These are phyloP conservation scores for Albatrellus ellisii DNA, from an alignment of 768 basidiomycete species.

Conservation along the genomic window DNA sequence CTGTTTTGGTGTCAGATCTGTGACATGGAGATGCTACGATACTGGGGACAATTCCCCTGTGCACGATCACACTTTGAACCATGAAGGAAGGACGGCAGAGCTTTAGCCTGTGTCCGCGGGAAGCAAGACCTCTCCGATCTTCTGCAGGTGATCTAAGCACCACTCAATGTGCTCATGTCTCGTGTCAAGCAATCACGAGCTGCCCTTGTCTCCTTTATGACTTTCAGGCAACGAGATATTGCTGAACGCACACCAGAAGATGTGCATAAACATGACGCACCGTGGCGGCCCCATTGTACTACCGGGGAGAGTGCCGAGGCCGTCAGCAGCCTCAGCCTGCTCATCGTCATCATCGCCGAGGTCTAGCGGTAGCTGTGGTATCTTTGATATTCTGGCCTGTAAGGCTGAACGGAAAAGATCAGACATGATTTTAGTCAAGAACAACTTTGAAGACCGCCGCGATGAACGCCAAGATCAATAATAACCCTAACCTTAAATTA, in stretches of 20 bases:
- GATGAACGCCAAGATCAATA: not conserved
- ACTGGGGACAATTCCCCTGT: conserved; percentile 4
- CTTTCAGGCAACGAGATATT: too few relatives aligned
- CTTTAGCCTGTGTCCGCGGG: too few relatives aligned
- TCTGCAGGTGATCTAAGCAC: not conserved
- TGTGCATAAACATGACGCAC: conserved; percentile 24
- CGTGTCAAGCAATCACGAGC: too few relatives aligned
- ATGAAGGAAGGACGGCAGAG: too few relatives aligned
- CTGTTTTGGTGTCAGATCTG: conserved; percentile 11
- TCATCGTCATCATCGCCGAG: conserved; percentile 30
- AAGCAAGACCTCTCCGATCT: too few relatives aligned
- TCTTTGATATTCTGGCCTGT: conserved; percentile 56
- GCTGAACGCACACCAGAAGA: too few relatives aligned
- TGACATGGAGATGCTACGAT: conserved; percentile 5
- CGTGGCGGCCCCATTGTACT: conserved; percentile 50
- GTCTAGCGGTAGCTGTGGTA: conserved; percentile 36
- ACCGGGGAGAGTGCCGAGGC: conserved; percentile 46
- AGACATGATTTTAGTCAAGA: conserved; percentile 33
- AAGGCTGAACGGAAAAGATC: conserved; percentile 68
- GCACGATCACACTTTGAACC: too few relatives aligned
- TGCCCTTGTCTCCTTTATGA: too few relatives aligned
- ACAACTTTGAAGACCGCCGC: not conserved
- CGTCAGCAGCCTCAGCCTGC: conserved; percentile 41
- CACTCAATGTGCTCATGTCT: not conserved
- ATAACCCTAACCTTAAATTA: not conserved